Evolutionary conservation across 176 grass and related monocot species (phyloP).

Genomic region (Alloteropsis semialata): DNA sequence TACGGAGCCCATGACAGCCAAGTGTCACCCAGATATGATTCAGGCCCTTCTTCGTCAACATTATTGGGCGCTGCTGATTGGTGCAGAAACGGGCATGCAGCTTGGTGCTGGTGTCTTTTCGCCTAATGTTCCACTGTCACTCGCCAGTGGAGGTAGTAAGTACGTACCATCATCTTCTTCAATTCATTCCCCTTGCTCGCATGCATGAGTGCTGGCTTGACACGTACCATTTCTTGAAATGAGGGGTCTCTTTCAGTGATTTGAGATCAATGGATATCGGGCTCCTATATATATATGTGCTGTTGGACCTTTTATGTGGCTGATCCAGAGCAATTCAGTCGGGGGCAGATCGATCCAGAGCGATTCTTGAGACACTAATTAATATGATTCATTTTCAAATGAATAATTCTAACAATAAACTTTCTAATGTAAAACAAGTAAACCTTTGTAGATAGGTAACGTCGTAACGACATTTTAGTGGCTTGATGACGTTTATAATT

Average conservation of each 20-base stretch:
- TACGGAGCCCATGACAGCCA: not conserved
- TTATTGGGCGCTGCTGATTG: not conserved
- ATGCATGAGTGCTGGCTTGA: not conserved
- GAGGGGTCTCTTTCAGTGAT: not conserved
- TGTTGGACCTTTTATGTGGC: not conserved
- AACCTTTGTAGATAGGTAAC: not conserved
- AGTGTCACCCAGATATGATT: slow-evolving; percentile 23
- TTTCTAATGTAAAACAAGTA: not conserved
- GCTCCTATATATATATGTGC: too few relatives aligned
- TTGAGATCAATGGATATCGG: not conserved
- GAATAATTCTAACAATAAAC: not conserved
- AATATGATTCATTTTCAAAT: not conserved
- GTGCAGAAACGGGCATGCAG: not conserved
- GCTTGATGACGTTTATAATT: not conserved
- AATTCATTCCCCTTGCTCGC: not conserved
- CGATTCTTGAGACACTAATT: not conserved
- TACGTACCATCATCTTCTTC: not conserved
- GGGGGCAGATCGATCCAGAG: too few relatives aligned
- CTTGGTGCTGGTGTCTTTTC: not conserved
- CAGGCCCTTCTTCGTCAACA: not conserved
- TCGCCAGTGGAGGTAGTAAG: not conserved
- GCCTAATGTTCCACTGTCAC: not conserved
- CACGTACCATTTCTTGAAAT: not conserved
- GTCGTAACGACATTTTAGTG: not conserved
- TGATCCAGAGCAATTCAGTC: too few relatives aligned